Evolutionary conservation across 768 basidiomycete species (phyloP).

Genomic region (Tylopilus subfusipes): DNA sequence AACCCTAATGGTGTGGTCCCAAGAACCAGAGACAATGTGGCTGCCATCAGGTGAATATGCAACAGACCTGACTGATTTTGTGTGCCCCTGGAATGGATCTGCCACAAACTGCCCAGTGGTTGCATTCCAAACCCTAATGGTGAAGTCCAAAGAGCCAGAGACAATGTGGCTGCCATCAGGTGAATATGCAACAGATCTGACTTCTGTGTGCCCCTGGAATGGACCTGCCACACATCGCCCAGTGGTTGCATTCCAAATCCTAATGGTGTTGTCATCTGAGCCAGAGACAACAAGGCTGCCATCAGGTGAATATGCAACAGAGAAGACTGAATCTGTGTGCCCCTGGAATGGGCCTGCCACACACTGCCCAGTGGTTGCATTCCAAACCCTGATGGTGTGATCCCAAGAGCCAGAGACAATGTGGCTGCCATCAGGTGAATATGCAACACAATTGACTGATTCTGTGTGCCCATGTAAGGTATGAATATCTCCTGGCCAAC

Average conservation of each 20-base stretch:
- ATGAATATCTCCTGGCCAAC: too few species aligned
- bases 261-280: too few species aligned
- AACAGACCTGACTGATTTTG: not conserved
- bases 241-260: slow-evolving; percentile 16
- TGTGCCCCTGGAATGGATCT: not conserved
- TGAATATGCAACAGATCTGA: not conserved
- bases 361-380: not conserved
- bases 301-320: not conserved
- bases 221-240: not conserved
- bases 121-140: slow-evolving; percentile 18
- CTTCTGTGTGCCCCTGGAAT: not conserved
- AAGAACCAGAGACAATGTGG: not conserved
- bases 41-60: not conserved
- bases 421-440: not conserved
- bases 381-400: not conserved
- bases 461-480: too few species aligned
- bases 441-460: not conserved
- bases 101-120: slow-evolving; percentile 2
- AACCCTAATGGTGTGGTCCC: too few species aligned
- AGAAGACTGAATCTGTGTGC: not conserved
- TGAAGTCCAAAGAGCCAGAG: not conserved
- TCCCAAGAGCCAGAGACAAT: not conserved
- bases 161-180: not conserved
- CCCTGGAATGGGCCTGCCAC: not conserved
- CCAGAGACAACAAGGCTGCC: not conserved